Base-by-base conservation (phyloP, 768 basidiomycete species). In the Hygrocybe coccinea region DNA sequence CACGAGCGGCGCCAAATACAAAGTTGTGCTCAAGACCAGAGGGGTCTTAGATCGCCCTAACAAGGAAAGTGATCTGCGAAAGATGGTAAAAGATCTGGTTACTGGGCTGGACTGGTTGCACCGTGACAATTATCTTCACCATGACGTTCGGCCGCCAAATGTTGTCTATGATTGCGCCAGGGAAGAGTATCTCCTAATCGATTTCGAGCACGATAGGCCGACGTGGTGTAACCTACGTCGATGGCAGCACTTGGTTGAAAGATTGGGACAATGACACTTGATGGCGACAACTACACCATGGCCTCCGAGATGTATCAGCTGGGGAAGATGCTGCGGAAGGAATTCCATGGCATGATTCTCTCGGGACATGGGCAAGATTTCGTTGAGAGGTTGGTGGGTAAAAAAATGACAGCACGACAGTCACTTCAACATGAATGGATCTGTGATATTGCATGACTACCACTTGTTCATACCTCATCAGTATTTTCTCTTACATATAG, bases 301-400 rank as follows among this genome's bases (percentile, higher is more conserved):
- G n/a, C 21, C 29, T 55, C 54, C 14, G 54, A 55, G n/a, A 35
- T 55, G 46, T 55, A 49, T 55, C 54, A 55, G 46, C 24, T 55
- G 22, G 54, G 54, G 35, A 55, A 48, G 35, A 11, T 55, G 54
- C 24, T 55, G 46, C 6, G 22, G 24, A 22, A 36, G 34, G 24
- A 38, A 12, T 33, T 33, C 35, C 14, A 35, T 3, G 2, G 34
- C 17, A 19, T 22, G n/a, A 29, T 24, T 19, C 11, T 46, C 5
- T 24, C 52, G 37, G 41, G 22, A 17, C 11, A 44, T 15, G 52
- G 52, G 38, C 48, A 45, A 46, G 43, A 44, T 14, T 54, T 54
- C 11, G n/a, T 46, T 15, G 44, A 12, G 41, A 12, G 11, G 19
- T 54, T 54, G 41, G 43, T 9, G 12, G 29, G 41, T 9, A 54